A percentile compares a stretch with the other conserved stretches of the same genome.
Conservation (phyloP, 1,284 basidiomycete genomes). For the Marasmius tenuissimus region DNA sequence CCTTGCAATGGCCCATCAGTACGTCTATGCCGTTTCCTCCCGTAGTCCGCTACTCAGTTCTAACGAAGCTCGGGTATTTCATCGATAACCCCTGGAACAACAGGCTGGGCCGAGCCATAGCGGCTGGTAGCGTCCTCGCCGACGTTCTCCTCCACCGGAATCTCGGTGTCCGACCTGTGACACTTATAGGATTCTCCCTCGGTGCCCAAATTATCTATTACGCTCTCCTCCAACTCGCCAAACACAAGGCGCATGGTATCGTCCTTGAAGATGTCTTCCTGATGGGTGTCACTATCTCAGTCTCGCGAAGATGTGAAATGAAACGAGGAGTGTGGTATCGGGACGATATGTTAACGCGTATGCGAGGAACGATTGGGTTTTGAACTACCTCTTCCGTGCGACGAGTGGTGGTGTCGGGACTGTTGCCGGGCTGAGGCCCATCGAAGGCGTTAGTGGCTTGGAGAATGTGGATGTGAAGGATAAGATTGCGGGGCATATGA, state of each 20-base stretch:
- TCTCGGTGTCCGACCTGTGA: slow-evolving; percentile 91
- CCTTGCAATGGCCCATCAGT: slow-evolving; percentile 95
- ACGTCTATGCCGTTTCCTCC: slow-evolving; percentile 32
- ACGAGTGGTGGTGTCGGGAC: slow-evolving; percentile 87
- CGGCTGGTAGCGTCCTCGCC: slow-evolving; percentile 88
- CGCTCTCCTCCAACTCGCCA: slow-evolving; percentile 86
- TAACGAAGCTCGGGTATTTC: slow-evolving; percentile 92
- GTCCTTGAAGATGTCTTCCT: slow-evolving; percentile 95
- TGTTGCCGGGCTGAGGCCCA: slow-evolving; percentile 85
- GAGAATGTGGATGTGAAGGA: slow-evolving; percentile 96
- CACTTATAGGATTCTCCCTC: slow-evolving; percentile 91
- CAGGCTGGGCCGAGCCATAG: slow-evolving; percentile 86
- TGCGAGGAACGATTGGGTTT: slow-evolving; percentile 90
- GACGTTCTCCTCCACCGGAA: slow-evolving; percentile 85
- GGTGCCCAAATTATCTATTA: slow-evolving; percentile 94
- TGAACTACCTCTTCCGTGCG: slow-evolving; percentile 93
- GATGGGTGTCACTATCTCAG: slow-evolving; percentile 87
- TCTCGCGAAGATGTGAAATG: slow-evolving; percentile 75
- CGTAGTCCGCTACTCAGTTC: slow-evolving; percentile 47
- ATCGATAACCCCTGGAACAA: slow-evolving; percentile 98
- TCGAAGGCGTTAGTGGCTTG: slow-evolving; percentile 79
- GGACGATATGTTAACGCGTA: slow-evolving; percentile 91
- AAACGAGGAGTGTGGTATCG: slow-evolving; percentile 79
- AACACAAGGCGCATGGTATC: slow-evolving; percentile 83
- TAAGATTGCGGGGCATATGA: slow-evolving; percentile 92